phyloP scores from a whole-genome alignment of 2,329 filamentous ascomycete genomes.

The Penicillium expansum region DNA sequence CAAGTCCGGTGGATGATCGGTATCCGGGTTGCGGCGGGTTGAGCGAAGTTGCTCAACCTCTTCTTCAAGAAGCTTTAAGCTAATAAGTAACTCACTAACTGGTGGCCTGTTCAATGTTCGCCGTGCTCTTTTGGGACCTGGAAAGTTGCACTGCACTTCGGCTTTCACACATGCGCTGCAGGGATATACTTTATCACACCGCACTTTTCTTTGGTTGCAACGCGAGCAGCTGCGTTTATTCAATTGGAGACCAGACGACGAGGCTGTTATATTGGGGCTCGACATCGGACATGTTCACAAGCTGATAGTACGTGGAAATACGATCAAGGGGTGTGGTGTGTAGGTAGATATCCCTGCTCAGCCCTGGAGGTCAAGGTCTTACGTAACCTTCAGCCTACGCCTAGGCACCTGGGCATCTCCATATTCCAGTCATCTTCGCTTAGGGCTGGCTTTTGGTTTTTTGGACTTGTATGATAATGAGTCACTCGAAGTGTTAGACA shows the following conservation, averaged over 20 bases:
- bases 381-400: background rate
- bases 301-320: background rate
- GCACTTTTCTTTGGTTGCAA: conserved; percentile 34
- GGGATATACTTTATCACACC: conserved; percentile 33
- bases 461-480: background rate
- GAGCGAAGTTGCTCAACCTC: conserved; percentile 17
- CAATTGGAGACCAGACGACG: background rate
- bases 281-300: background rate
- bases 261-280: background rate
- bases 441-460: background rate
- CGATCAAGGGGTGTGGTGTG: background rate
- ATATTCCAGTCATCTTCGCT: too few relatives aligned
- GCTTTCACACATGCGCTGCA: conserved; percentile 23
- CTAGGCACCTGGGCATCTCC: too few relatives aligned
- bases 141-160: conserved; percentile 16
- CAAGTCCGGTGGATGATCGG: background rate
- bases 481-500: background rate
- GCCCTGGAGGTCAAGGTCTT: background rate
- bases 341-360: background rate
- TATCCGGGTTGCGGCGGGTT: background rate
- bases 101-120: conserved; percentile 21
- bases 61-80: conserved; percentile 18
- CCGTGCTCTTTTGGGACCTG: conserved; percentile 17
- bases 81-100: conserved; percentile 15
- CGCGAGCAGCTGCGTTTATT: conserved; percentile 27